Evolutionary conservation across 2,329 filamentous ascomycete species (phyloP), one percentile per base, ranked within the genome.

Genomic region (Pseudocercospora fuligena): DNA sequence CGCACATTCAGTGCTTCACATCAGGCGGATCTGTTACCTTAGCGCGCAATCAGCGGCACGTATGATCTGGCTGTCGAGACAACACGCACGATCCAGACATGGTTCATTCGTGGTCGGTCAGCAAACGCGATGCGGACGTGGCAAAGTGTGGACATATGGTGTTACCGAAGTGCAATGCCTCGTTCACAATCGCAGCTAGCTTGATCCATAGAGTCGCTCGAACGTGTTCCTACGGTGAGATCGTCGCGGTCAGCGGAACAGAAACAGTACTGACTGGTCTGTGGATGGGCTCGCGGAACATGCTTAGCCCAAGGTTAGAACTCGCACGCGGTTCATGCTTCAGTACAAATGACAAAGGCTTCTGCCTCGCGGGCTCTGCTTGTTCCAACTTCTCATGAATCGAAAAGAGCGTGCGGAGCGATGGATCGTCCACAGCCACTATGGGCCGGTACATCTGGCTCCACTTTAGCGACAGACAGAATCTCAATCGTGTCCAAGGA

Each of bases 371-470:
- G 54, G 5, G 7, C 6, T 21, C n/a, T 40, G n/a, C 31, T 36
- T n/a, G 14, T 33, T 36, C 19, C n/a, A 11, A 12, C 16, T 57
- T 14, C n/a, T 16, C 25, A 12, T 5, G 7, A n/a, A 40, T 8
- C 12, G 16, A 27, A 1, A 21, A 19, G 25, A 58, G 11, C 8
- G 3, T 58, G 31, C 29, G 25, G 21, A 40, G 33, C 19, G n/a
- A 58, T 58, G 54, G 54, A 58, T 31, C 31, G 33, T 40, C 54
- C 54, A 7, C 54, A 58, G n/a, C 31, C 54, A 5, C 23, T 40
- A 21, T 40, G 16, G 29, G 29, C 23, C 16, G 54, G 54, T 16
- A 33, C 54, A 21, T 58, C 54, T n/a, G 54, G 31, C 16, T 58
- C 54, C 5, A 58, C 54, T 11, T 14, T 40, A 21, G 54, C 23